phyloP scores from a whole-genome alignment of 139 green algal genomes.

The Chlorella sp. region DNA sequence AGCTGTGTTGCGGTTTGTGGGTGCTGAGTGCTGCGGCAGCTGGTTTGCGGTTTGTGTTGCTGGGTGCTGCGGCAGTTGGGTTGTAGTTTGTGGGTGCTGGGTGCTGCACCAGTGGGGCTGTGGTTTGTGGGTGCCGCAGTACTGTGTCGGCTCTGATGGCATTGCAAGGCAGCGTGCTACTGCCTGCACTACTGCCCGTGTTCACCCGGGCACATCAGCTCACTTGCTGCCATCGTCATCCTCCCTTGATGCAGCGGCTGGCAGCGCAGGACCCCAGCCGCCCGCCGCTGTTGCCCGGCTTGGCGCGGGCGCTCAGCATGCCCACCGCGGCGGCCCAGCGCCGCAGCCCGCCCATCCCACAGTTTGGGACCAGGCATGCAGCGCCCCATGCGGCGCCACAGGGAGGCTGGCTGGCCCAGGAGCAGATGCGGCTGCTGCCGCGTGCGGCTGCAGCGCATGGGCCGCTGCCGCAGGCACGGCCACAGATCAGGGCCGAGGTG shows the following conservation, averaged over 20 bases:
- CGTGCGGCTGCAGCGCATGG: neutral
- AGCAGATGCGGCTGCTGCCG: slow-evolving; percentile 2
- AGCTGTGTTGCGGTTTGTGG: too few species aligned
- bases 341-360: neutral
- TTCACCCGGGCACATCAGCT: too few species aligned
- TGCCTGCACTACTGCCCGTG: too few species aligned
- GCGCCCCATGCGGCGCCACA: neutral
- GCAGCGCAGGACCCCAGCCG: neutral
- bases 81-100: too few species aligned
- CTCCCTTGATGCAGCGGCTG: neutral
- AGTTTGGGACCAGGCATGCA: neutral
- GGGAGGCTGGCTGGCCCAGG: neutral
- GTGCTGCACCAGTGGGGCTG: too few species aligned
- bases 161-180: too few species aligned
- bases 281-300: neutral
- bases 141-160: neutral
- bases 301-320: neutral
- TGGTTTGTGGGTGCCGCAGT: neutral
- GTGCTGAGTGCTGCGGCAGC: too few species aligned
- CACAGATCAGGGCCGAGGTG: neutral
- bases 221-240: too few species aligned
- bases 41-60: neutral
- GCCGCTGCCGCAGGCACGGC: neutral
- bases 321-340: neutral
- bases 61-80: neutral